Percentiles rank a stretch among this genome's conserved stretches.
phyloP scores from a whole-genome alignment of 2,329 filamentous ascomycete species.

The Diaporthe ampelina region DNA sequence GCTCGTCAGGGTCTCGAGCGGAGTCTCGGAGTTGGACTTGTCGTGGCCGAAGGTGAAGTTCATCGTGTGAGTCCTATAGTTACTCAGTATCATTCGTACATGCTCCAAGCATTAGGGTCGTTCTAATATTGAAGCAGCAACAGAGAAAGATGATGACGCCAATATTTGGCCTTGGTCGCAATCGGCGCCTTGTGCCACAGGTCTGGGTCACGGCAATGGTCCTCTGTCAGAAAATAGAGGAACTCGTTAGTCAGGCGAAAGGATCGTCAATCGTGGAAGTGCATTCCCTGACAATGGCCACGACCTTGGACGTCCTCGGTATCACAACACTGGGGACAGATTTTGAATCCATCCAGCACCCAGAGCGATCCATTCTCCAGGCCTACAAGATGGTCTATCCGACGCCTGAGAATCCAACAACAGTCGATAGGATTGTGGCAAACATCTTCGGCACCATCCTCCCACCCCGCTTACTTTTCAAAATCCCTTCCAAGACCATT shows the following conservation, averaged over 20 bases:
- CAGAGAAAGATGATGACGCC: conserved; percentile 1
- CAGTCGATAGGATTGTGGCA: neutral
- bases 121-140: neutral
- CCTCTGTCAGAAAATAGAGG: conserved; percentile 10
- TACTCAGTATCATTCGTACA: neutral
- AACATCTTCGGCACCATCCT: neutral
- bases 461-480: conserved; percentile 2
- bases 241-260: neutral
- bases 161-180: conserved; percentile 8
- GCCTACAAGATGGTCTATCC: neutral
- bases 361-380: conserved; percentile 3
- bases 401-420: neutral
- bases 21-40: conserved; percentile 10
- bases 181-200: neutral
- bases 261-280: neutral
- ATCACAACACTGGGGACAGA: neutral
- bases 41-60: neutral
- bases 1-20: neutral
- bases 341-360: conserved; percentile 1
- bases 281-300: conserved; percentile 8
- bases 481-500: neutral
- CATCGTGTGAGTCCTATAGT: neutral
- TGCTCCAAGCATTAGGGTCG: neutral
- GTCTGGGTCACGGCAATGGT: neutral
- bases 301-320: neutral